Base-by-base conservation (phyloP, 2,329 filamentous ascomycete species). In the Elsinoe australis region DNA sequence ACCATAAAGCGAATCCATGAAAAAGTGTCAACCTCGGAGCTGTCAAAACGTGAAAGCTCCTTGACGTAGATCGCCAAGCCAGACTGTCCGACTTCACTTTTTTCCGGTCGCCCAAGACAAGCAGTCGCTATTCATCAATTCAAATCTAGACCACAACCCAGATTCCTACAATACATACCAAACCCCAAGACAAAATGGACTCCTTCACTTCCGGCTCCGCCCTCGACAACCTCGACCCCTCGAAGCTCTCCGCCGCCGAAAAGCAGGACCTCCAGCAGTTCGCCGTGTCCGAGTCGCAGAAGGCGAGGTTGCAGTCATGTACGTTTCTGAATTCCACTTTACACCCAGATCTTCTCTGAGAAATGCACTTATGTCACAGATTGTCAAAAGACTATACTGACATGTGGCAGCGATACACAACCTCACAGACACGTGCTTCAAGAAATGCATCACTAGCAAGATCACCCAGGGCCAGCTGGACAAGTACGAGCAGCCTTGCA, bases 231-330 rank as follows among this genome's bases (percentile, higher is more conserved):
- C 59, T 80, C 60, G 85, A 89, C 61, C 71, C 90, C 56, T 77
- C 79, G 60, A 81, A 80, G 68, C 82, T 95, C 63, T 84, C 78
- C 60, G 82, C 86, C 52, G 77, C 78, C 61, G 88, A 95, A 69
- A 92, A 88, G 76, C 74, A 80, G 55, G 88, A 96, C 69, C 77
- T 98, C 34, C 85, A 87, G 61, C 81, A 87, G 62, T 90, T 95
- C 67, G 75, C 95, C 51, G 71, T 79, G 58, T 87, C 85, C 63
- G 88, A 95, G 73, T 76, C 78, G 55, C 87, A 95, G 69, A 92
- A 92, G 66, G 79, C 85, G n/a, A 73, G 79, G 56, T 83, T 87
- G 64, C 71, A 68, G 73, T 71, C 57, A 36, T 63, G 59, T 65
- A 55, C 18, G 58, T 51, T 47, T 14, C 14, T 17, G 50, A 15